Evolutionary conservation across 345 rosid genomes (phyloP), one percentile per base, ranked within the genome.

Genomic region (Ceriops tagal): DNA sequence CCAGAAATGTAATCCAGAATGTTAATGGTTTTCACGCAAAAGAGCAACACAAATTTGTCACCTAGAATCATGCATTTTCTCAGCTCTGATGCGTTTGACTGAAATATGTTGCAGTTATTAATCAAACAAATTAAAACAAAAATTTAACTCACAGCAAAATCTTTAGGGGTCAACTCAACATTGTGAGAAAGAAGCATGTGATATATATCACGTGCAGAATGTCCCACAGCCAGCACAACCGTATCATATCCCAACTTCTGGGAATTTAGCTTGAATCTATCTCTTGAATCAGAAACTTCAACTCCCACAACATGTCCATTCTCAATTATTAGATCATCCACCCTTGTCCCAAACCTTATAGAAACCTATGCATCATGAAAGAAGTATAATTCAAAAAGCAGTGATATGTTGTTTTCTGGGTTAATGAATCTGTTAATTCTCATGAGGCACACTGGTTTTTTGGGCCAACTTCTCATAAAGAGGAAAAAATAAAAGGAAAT

Each of bases 171-270:
- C 83, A 93, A 67, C 64, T 87, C 87, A 31, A 88, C 70, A 74
- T 89, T 83, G 76, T 86, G 98, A 72, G 93, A 85, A 82, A 86
- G 90, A 84, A 93, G 96, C 92, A 87, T 91, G 65, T 88, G 87
- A 81, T 93, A 93, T 53, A 83, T 70, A 71, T 91, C 98, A 71
- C 96, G 96, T 65, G 97, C 98, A 79, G 98, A 93, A 82, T 93
- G 98, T 69, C 97, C 98, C 66, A 89, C 96, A 47, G 97, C 98
- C 66, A 93, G 87, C 74, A 93, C 76, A 60, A 89, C 92, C 8
- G 96, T 90, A 78, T 91, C 98, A 77, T 64, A 87, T 18, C 66
- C 83, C 77, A 81, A 67, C 66, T 77, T 70, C 76, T 79, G 74
- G 67, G 77, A 62, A 71, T 74, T 78, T 58, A 61, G 71, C 63